Base-by-base conservation (phyloP, 1,284 basidiomycete genomes). In the Leccinum huronense region DNA sequence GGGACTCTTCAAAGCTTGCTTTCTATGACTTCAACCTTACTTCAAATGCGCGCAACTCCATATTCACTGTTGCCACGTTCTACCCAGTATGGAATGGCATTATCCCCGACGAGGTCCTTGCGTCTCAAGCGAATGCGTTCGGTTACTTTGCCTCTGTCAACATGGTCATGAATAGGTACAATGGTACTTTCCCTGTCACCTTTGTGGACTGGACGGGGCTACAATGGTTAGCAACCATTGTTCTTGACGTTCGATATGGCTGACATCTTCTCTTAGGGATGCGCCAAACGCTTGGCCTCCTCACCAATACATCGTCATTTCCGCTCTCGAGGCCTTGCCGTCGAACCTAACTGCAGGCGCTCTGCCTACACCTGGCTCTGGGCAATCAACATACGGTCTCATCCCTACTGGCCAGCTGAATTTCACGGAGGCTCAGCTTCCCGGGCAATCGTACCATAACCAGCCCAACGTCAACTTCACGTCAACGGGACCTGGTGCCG, bases 81-180 rank as follows among this genome's bases (percentile, higher is more conserved):
- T 96, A 93, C 76, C 93, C 95, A 0, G 80, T 91, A 58, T 97
- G 95, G 95, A 89, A 84, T 62, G 90, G 87, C 30, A 94, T 97
- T 71, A 81, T 94, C 58, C 95, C 95, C 0, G 72, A 83, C 16
- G 89, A 91, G 68, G 72, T 97, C 10, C 74, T 85, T 16, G 72
- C 77, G 30, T 87, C 86, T 69, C 73, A 80, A 58, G 74, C 79
- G 33, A 85, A 86, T 16, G 93, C 93, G 0, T 90, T 95, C 66
- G 81, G 84, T 3, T 84, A 86, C 60, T 94, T 95, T 72, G 80
- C 90, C 1, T 83, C 88, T 1, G 73, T 94, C 31, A 88, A 94
- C 72, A 80, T 91, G 79, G 86, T 93, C 2, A 73, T 96, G 70
- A 90, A 90, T 71, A 85, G 87, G 61, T 97, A 93, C 75, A 94